Evolutionary conservation across 331 rosid species (phyloP), one percentile per base, ranked within the genome.

Genomic region (Malus hybrid): DNA sequence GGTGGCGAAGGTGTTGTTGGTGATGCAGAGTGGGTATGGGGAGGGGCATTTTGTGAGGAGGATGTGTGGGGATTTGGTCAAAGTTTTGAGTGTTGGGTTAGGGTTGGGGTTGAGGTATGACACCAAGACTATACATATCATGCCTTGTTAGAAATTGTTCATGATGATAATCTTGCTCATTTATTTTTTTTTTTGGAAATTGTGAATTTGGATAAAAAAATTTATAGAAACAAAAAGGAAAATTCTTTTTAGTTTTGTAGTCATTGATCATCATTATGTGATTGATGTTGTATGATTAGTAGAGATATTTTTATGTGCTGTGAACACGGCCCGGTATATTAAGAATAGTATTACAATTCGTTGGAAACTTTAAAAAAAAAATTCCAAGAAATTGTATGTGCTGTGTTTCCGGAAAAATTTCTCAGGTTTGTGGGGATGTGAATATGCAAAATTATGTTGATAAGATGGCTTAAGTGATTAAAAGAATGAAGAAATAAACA

Each of bases 61-160:
- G 61, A 83, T 85, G 86, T 88, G 89, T 29, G 78, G 72, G 56
- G 86, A 85, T 70, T 82, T 88, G 79, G 77, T 88, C 10, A 83
- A 82, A 85, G 85, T 76, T 75, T 62, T 88, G 81, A 83, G 80
- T 7, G 77, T 64, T 52, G 83, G 76, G 8, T 39, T 39, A 57
- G 80, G 76, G 55, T 61, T 54, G 71, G 82, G 75, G 18, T 20
- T 76, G 33, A 76, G 79, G 72, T 85, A 83, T 62, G 88, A 85
- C 46, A 81, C 84, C 67, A 79, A 80, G 78, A 81, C 86, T n/a
- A 77, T 82, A 69, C 92, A 88, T 73, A 81, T 85, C 70, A 83
- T 75, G 81, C 88, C 88, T 8, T 84, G 88, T 46, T 81, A 64
- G 44, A 28, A 28, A 28, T 62, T 28, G 36, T 13, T 28, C 20